These are phyloP conservation scores for Colletotrichum sublineola DNA, from an alignment of 2,329 filamentous ascomycete genomes.

Conservation along the genomic window DNA sequence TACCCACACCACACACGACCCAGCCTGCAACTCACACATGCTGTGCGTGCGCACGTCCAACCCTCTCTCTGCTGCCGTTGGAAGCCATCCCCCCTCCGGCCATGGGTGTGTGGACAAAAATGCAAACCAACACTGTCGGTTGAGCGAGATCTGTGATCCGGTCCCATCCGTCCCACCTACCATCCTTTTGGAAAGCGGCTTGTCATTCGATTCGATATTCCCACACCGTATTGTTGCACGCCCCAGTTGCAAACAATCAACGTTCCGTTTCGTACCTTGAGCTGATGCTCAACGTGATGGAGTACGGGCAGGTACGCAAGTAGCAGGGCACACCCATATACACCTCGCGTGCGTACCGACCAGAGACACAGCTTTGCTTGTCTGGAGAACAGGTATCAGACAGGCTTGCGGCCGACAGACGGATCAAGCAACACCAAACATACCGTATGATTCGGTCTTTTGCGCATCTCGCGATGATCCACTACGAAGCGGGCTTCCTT, in stretches of 20 bases:
- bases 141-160: constrained; percentile 41
- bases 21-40: constrained; percentile 14
- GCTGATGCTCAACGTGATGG: constrained; percentile 16
- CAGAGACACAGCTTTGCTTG: constrained; percentile 2
- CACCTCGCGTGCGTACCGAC: neutral
- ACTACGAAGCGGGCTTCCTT: neutral
- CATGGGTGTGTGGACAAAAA: constrained; percentile 31
- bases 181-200: constrained; percentile 39
- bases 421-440: neutral
- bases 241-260: constrained; percentile 42
- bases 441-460: neutral
- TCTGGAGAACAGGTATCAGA: constrained; percentile 2
- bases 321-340: constrained; percentile 22
- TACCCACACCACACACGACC: constrained; percentile 19
- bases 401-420: constrained; percentile 10
- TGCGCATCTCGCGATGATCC: neutral
- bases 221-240: constrained; percentile 5
- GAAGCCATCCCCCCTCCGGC: neutral
- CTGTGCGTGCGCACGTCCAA: constrained; percentile 4
- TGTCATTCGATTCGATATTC: constrained; percentile 34
- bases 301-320: neutral
- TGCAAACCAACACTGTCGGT: constrained; percentile 38
- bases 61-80: constrained; percentile 23
- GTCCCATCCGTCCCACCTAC: constrained; percentile 35
- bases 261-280: constrained; percentile 42